These are phyloP conservation scores for Cenococcum geophilum DNA, from an alignment of 495 filamentous ascomycete genomes.

Conservation along the genomic window DNA sequence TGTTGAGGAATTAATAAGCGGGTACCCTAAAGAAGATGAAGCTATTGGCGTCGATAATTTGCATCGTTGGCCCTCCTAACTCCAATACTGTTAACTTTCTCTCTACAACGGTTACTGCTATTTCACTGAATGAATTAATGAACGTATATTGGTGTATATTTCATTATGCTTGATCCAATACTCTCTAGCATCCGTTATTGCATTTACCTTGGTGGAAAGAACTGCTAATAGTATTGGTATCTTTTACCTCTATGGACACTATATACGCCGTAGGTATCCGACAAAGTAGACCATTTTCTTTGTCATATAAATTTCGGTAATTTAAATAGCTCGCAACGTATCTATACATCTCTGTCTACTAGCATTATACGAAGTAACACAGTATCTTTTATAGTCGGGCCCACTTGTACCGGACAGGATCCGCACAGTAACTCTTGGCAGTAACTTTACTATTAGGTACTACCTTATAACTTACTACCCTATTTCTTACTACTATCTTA, in stretches of 20 bases:
- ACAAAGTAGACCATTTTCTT: too few relatives aligned
- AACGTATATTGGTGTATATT: conserved; percentile 19
- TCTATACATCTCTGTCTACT: too few relatives aligned
- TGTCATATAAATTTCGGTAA: too few relatives aligned
- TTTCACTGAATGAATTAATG: conserved; percentile 27
- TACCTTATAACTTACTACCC: too few relatives aligned
- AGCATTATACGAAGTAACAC: too few relatives aligned
- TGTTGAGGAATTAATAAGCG: conserved; percentile 40
- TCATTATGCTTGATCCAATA: neutral
- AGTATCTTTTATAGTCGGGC: too few relatives aligned
- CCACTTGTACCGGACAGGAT: too few relatives aligned
- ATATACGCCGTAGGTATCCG: conserved; percentile 1
- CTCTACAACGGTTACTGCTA: conserved; percentile 24
- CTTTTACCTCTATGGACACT: neutral
- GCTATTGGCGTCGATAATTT: conserved; percentile 36
- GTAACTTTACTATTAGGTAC: too few relatives aligned
- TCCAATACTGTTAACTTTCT: conserved; percentile 34
- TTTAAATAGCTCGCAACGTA: too few relatives aligned
- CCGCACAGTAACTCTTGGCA: too few relatives aligned
- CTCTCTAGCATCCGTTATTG: conserved; percentile 24
- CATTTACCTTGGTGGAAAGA: conserved; percentile 1
- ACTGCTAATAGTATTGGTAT: conserved; percentile 5
- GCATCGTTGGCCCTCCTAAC: conserved; percentile 34
- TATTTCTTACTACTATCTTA: too few relatives aligned
- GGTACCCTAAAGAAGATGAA: conserved; percentile 39